Evolutionary conservation across 192 early-diverging fungal species (phyloP), one percentile per base, ranked within the genome.

Genomic region (Geranomyces michiganensis): DNA sequence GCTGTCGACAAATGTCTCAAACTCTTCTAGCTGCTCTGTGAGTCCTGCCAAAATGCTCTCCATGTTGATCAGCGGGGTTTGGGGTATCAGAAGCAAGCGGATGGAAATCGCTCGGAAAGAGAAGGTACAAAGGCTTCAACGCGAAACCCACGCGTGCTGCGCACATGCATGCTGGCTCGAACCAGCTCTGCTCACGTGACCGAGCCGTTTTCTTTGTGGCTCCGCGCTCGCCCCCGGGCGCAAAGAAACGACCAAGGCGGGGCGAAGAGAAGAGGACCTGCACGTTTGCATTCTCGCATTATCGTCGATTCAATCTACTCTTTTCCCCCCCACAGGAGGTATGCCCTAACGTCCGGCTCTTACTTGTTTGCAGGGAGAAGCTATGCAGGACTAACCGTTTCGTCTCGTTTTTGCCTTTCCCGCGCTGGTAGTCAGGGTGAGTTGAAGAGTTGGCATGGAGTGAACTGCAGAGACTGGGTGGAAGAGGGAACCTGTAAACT

Each of bases 1-100:
- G 30, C 53, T 62, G 9, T 74, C 73, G 1, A 74, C 73, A 53
- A 68, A 74, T 3, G 17, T 27, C 30, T 74, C 73, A 68, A 74
- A 74, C 41, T 74, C 59, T 0, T 58, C 21, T 21, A 74, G 46
- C 31, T 74, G 47, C 19, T 56, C 56, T 12, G 68, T 68, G n/a
- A 74, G 56, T 13, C 32, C 46, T 10, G 56, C 66, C 19, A 74
- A 58, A 21, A 53, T 33, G 36, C 36, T 41, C 17, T 74, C 66
- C 60, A 64, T 71, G 45, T 58, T 68, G 15, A 4, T 67, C 29
- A 17, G 36, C 47, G 27, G 45, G n/a, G 13, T 66, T 24, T 53
- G 7, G 15, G n/a, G 51, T 53, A 53, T 15, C 6, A n/a, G 24
- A 53, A 53, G 12, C 19, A 47, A 14, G 12, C 10, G 12, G 19